phyloP scores from a whole-genome alignment of 345 rosid genomes.

The Ceriops zippeliana region DNA sequence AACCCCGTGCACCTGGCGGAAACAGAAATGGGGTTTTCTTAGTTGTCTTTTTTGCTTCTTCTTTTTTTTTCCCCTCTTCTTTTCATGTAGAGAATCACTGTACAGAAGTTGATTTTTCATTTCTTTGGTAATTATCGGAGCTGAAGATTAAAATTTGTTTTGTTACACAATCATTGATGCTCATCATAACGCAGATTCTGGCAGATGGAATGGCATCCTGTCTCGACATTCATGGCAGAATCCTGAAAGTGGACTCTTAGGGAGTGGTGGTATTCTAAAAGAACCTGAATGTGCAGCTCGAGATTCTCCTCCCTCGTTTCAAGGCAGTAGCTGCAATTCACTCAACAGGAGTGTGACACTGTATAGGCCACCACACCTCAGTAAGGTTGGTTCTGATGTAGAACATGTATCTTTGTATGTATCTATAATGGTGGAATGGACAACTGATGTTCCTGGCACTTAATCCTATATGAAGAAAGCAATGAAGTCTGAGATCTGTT shows the following conservation, averaged over 20 bases:
- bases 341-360: conserved; percentile 20
- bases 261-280: conserved; percentile 17
- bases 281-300: conserved; percentile 5
- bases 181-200: conserved; percentile 21
- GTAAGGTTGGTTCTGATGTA: conserved; percentile 21
- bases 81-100: too few species aligned
- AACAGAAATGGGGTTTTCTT: too few species aligned
- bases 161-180: too few species aligned
- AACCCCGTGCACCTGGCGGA: too few species aligned
- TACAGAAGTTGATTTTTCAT: too few species aligned
- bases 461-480: too few species aligned
- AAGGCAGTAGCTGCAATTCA: conserved; percentile 9
- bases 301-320: conserved; percentile 7
- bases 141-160: too few species aligned
- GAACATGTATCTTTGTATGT: not conserved
- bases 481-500: not conserved
- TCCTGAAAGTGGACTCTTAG: conserved; percentile 24
- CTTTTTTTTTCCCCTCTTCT: too few species aligned
- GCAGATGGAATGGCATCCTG: conserved; percentile 12
- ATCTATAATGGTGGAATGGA: not conserved
- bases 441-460: not conserved
- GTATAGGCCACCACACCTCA: conserved; percentile 33
- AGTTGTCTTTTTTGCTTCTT: too few species aligned
- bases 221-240: conserved; percentile 8
- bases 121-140: too few species aligned